Percentiles rank a stretch among this genome's conserved stretches.
phyloP scores from a whole-genome alignment of 257 asterid genomes.

The Nicotiana undulata region DNA sequence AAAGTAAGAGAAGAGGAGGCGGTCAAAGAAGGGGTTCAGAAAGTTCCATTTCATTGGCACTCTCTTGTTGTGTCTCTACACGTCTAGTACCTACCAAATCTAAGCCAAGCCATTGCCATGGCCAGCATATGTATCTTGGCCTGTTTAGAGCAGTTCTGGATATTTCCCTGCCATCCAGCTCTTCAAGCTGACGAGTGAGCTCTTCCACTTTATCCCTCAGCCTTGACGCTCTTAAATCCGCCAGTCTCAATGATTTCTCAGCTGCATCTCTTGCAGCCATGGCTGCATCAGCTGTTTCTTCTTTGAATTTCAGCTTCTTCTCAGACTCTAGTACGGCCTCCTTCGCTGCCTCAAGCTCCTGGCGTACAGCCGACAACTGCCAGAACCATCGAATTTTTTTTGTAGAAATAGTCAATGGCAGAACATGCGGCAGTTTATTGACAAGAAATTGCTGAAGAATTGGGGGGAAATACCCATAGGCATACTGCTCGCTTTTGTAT shows the following conservation, averaged over 20 bases:
- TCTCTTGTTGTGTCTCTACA: conserved; percentile 32
- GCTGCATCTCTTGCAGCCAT: conserved; percentile 98
- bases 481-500: not conserved
- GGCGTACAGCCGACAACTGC: conserved; percentile 67
- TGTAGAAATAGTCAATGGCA: not conserved
- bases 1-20: not conserved
- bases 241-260: conserved; percentile 80
- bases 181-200: conserved; percentile 80
- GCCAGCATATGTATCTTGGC: conserved; percentile 89
- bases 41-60: conserved; percentile 93
- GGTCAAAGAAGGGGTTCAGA: conserved; percentile 85
- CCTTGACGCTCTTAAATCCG: conserved; percentile 75
- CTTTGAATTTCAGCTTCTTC: conserved; percentile 86
- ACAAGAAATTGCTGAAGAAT: not conserved
- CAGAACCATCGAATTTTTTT: conserved; percentile 3
- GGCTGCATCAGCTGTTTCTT: conserved; percentile 94
- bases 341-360: conserved; percentile 83
- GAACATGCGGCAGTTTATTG: not conserved
- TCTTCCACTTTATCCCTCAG: conserved; percentile 91
- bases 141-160: conserved; percentile 45
- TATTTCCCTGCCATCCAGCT: conserved; percentile 53
- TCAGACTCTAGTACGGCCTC: conserved; percentile 62
- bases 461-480: not conserved
- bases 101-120: conserved; percentile 99
- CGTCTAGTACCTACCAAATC: conserved; percentile 56